Conservation (phyloP, 495 filamentous ascomycete species). For the Penicillium roqueforti region DNA sequence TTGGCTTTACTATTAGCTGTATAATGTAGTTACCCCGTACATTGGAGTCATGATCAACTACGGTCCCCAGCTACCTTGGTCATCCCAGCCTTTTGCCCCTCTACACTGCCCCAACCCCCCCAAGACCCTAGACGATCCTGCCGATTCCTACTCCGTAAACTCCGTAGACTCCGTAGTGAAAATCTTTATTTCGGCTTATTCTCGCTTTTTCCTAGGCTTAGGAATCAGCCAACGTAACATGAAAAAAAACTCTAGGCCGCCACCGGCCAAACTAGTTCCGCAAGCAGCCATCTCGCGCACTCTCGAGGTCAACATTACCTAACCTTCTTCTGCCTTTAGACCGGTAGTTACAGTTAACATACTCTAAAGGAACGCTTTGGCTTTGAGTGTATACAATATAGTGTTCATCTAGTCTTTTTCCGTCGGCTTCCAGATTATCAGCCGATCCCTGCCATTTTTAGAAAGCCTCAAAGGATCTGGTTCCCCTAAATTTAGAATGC, state of each 20-base stretch:
- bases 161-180: background rate
- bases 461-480: background rate
- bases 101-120: background rate
- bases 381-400: background rate
- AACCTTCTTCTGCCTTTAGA: background rate
- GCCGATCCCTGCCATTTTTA: background rate
- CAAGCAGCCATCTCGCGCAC: background rate
- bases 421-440: background rate
- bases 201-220: background rate
- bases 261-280: background rate
- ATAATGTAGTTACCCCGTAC: background rate
- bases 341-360: background rate
- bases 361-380: background rate
- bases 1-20: background rate
- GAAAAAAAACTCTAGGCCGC: background rate
- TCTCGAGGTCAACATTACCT: background rate
- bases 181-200: background rate
- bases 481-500: constrained; percentile 1
- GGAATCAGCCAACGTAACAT: background rate
- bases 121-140: background rate
- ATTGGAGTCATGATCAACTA: background rate
- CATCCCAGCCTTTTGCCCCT: background rate
- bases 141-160: background rate
- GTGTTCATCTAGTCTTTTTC: background rate
- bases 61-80: background rate